phyloP scores from a whole-genome alignment of 345 rosid genomes.

The Pistacia atlantica region DNA sequence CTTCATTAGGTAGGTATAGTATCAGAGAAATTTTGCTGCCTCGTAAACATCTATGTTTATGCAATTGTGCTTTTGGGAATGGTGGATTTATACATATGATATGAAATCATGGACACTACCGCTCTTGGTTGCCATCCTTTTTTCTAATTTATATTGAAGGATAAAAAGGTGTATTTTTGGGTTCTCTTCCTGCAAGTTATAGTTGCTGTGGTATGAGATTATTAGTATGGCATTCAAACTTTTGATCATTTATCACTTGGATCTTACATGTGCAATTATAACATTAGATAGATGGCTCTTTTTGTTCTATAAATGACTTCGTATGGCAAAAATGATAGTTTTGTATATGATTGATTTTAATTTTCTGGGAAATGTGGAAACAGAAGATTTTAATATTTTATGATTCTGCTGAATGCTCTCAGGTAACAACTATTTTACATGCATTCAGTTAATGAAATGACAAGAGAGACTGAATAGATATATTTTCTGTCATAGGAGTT shows the following conservation, averaged over 20 bases:
- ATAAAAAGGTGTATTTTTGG: not conserved
- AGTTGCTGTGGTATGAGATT: not conserved
- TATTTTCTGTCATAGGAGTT: slow-evolving; percentile 60
- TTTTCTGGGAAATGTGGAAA: slow-evolving; percentile 2
- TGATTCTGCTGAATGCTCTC: too few species aligned
- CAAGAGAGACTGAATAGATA: slow-evolving; percentile 9
- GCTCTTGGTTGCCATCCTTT: not conserved
- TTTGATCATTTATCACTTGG: not conserved
- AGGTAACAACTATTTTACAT: not conserved
- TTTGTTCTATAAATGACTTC: not conserved
- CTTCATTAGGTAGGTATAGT: not conserved
- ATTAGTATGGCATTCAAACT: not conserved
- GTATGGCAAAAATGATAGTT: not conserved
- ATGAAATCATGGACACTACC: not conserved
- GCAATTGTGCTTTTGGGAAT: not conserved
- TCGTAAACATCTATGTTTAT: not conserved
- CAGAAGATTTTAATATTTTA: too few species aligned
- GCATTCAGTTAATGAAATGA: not conserved
- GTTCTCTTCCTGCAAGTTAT: not conserved
- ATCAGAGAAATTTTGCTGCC: not conserved
- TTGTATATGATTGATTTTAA: slow-evolving; percentile 10
- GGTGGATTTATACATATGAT: not conserved
- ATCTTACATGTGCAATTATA: not conserved
- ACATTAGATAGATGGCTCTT: not conserved
- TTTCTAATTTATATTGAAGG: not conserved